phyloP scores from a whole-genome alignment of 2,329 filamentous ascomycete genomes.

The Stromatinia cepivora region DNA sequence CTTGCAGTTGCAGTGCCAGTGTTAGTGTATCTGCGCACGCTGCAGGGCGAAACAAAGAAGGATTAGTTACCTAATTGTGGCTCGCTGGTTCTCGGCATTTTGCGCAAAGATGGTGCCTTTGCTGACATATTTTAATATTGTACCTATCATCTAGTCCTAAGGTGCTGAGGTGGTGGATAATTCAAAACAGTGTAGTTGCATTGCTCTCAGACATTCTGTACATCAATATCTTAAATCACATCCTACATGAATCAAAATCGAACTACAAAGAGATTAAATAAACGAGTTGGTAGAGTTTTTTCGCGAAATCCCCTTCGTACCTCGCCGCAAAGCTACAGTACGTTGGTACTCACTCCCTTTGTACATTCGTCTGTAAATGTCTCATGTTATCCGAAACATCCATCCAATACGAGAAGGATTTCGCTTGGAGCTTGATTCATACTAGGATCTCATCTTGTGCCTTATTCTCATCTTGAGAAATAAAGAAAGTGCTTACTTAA shows the following conservation, averaged over 20 bases:
- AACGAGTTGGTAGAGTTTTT: not conserved
- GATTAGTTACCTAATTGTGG: constrained; percentile 8
- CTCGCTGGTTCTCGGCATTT: not conserved
- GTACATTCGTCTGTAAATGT: constrained; percentile 10
- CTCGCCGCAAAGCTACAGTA: constrained; percentile 11
- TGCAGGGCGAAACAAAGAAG: constrained; percentile 6
- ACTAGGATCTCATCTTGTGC: constrained; percentile 1
- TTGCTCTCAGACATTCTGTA: constrained; percentile 14
- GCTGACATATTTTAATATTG: not conserved
- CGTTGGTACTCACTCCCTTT: constrained; percentile 9
- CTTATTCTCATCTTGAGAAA: not conserved
- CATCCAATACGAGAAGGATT: constrained; percentile 17
- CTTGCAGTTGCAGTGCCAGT: constrained; percentile 4
- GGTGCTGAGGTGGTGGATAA: not conserved
- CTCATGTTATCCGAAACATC: constrained; percentile 11
- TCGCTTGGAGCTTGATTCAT: not conserved
- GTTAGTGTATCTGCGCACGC: not conserved
- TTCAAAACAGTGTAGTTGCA: not conserved
- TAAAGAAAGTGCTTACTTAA: constrained; percentile 3
- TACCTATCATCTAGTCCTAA: not conserved
- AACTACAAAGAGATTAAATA: constrained; percentile 9
- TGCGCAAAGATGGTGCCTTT: constrained; percentile 1
- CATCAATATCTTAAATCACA: constrained; percentile 8
- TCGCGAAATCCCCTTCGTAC: not conserved
- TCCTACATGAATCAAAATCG: not conserved